Evolutionary conservation across 202 grass and related monocot species (phyloP).

Genomic region (Panicum virgatum): DNA sequence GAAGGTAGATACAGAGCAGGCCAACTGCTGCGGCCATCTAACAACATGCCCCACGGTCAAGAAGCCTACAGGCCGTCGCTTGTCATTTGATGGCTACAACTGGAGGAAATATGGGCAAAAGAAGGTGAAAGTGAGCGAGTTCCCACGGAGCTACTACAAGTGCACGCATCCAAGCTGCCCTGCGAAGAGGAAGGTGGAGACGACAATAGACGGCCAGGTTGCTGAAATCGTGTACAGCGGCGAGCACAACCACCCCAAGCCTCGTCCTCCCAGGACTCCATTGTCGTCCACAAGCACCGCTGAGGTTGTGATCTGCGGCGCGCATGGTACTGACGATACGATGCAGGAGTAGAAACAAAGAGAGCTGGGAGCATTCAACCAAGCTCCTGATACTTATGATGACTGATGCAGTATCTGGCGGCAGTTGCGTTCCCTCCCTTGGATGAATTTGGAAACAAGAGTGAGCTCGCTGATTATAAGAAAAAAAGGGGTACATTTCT

Average conservation of each 20-base stretch:
- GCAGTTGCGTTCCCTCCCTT: neutral
- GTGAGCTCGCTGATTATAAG: neutral
- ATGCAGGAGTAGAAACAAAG: slow-evolving; percentile 9
- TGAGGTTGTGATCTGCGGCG: neutral
- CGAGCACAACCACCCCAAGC: slow-evolving; percentile 79
- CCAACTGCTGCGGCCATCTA: neutral
- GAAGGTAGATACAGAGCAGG: slow-evolving; percentile 34
- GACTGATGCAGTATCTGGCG: neutral
- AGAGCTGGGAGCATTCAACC: neutral
- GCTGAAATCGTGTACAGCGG: slow-evolving; percentile 73
- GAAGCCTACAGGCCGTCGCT: slow-evolving; percentile 13
- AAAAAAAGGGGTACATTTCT: slow-evolving; percentile 31
- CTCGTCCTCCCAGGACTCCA: slow-evolving; percentile 37
- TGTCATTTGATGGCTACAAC: slow-evolving; percentile 79
- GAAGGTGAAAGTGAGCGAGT: slow-evolving; percentile 85
- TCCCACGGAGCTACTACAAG: slow-evolving; percentile 92
- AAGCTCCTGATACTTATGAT: slow-evolving; percentile 5
- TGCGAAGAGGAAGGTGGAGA: slow-evolving; percentile 91
- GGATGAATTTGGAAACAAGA: slow-evolving; percentile 17
- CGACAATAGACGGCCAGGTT: slow-evolving; percentile 57
- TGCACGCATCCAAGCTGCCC: slow-evolving; percentile 83
- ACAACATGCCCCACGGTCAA: neutral
- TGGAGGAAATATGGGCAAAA: slow-evolving; percentile 98
- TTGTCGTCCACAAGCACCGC: neutral
- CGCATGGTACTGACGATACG: neutral